Percentiles rank a stretch among this genome's conserved stretches.
Conservation (phyloP, 768 basidiomycete genomes). For the Xerocomus brunneocitrinus region DNA sequence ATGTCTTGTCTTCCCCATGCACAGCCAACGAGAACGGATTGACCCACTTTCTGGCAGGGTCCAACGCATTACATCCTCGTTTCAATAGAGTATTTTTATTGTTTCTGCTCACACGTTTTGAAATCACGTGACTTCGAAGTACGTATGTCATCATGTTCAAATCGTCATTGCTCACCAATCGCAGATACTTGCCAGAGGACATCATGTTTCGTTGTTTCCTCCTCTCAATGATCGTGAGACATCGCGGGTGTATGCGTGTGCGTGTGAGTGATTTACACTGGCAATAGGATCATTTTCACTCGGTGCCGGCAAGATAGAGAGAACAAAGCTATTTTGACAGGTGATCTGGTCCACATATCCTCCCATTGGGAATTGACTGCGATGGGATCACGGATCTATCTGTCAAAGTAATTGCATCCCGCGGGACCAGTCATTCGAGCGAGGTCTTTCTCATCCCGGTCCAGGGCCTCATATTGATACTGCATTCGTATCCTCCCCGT, state of each 20-base stretch:
- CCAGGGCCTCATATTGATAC: neutral
- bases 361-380: neutral
- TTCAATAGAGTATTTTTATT: neutral
- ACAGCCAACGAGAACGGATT: constrained; percentile 3
- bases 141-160: neutral
- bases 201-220: neutral
- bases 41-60: neutral
- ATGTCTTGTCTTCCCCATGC: neutral
- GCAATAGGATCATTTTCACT: neutral
- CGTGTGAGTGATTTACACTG: neutral
- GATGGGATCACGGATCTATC: neutral
- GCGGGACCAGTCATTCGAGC: neutral
- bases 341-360: neutral
- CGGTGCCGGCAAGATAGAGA: neutral
- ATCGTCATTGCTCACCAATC: neutral
- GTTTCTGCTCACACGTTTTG: neutral
- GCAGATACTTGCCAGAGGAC: neutral
- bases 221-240: neutral
- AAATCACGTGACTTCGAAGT: neutral
- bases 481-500: neutral
- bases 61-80: neutral
- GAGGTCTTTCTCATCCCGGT: neutral
- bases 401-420: neutral
- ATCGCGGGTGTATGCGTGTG: neutral
- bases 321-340: neutral